Evolutionary conservation across 495 filamentous ascomycete species (phyloP).

Genomic region (Talaromyces nanjingensis): DNA sequence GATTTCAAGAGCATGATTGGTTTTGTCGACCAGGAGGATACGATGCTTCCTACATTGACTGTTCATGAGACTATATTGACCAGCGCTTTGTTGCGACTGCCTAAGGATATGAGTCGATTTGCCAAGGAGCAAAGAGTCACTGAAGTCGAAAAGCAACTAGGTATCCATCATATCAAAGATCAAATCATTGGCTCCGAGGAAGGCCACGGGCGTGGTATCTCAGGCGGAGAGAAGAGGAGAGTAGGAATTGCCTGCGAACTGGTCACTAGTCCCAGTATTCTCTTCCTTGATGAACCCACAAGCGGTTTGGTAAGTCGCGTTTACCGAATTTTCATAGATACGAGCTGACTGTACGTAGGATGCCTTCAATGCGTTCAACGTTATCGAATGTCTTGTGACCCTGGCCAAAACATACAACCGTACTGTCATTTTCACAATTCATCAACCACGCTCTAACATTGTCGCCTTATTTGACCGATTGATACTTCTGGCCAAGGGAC

Average conservation of each 20-base stretch:
- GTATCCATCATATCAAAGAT: conserved; percentile 85
- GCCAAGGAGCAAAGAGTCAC: conserved; percentile 84
- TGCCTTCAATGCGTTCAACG: conserved; percentile 94
- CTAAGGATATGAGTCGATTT: conserved; percentile 76
- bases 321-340: background rate
- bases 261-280: conserved; percentile 93
- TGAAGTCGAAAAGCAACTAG: conserved; percentile 92
- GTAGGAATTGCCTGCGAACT: conserved; percentile 97
- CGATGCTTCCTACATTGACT: conserved; percentile 92
- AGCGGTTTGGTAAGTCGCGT: conserved; percentile 59
- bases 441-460: conserved; percentile 99
- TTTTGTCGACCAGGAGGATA: conserved; percentile 97
- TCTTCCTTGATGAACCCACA: conserved; percentile 95
- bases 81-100: conserved; percentile 83
- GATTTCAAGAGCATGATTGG: conserved; percentile 89
- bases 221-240: conserved; percentile 90
- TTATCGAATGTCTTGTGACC: conserved; percentile 91
- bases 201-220: conserved; percentile 88
- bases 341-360: conserved; percentile 37
- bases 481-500: conserved; percentile 81
- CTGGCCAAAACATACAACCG: conserved; percentile 92
- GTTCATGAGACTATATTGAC: conserved; percentile 98
- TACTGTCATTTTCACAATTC: conserved; percentile 96
- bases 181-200: conserved; percentile 98
- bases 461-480: conserved; percentile 96